phyloP scores from a whole-genome alignment of 2,329 filamentous ascomycete genomes.

The Pseudonectria foliicola region DNA sequence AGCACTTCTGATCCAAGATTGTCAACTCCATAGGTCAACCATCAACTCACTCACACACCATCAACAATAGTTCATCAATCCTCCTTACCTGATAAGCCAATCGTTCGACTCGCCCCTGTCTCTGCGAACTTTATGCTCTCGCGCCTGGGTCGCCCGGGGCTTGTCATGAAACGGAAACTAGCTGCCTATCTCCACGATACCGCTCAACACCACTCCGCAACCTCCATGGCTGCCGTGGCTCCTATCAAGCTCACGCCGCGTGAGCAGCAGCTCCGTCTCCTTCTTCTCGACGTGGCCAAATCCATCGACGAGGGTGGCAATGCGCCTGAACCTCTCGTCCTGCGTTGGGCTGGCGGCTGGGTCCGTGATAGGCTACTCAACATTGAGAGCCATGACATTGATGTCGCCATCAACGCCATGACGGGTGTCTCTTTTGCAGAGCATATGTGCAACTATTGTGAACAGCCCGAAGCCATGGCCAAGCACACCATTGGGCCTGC shows the following conservation, averaged over 20 bases:
- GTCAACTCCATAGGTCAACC: too few relatives aligned
- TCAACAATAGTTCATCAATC: too few relatives aligned
- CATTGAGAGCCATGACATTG: slow-evolving; percentile 69
- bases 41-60: too few relatives aligned
- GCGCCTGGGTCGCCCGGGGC: slow-evolving; percentile 13
- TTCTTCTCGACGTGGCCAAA: slow-evolving; percentile 75
- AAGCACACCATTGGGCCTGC: slow-evolving; percentile 52
- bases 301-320: slow-evolving; percentile 45
- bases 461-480: slow-evolving; percentile 48
- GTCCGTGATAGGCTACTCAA: slow-evolving; percentile 77
- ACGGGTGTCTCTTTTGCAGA: slow-evolving; percentile 71
- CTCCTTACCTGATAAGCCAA: too few relatives aligned
- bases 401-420: slow-evolving; percentile 80
- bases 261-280: slow-evolving; percentile 64
- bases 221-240: slow-evolving; percentile 14
- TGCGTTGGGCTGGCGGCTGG: slow-evolving; percentile 83
- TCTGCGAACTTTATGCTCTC: slow-evolving; percentile 12
- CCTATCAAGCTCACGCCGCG: slow-evolving; percentile 54
- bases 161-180: slow-evolving; percentile 31
- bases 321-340: slow-evolving; percentile 47
- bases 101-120: too few relatives aligned
- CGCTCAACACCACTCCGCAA: slow-evolving; percentile 2
- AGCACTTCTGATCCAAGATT: too few relatives aligned
- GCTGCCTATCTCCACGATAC: slow-evolving; percentile 19
- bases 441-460: slow-evolving; percentile 62